Evolutionary conservation across 176 grass and related monocot genomes (phyloP).

Genomic region (Neostapfia colusana): DNA sequence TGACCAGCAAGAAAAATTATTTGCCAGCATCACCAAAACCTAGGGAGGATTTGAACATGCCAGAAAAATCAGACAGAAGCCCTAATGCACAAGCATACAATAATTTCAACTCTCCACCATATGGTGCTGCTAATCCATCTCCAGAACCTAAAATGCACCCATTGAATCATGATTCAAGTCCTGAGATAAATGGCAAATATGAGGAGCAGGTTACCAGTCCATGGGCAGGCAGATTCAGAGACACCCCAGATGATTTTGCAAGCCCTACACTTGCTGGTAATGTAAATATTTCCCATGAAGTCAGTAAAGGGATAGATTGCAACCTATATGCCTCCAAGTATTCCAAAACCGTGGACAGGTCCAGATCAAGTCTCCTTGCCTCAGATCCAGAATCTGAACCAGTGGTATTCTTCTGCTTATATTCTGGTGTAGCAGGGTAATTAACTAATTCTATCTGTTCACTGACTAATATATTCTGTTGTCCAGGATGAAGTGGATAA

Average conservation of each 20-base stretch:
- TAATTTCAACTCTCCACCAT: slow-evolving; percentile 31
- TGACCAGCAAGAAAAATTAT: slow-evolving; percentile 43
- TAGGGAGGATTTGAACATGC: slow-evolving; percentile 23
- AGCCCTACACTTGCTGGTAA: slow-evolving; percentile 74
- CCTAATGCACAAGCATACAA: slow-evolving; percentile 31
- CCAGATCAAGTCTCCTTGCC: slow-evolving; percentile 50
- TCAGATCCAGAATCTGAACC: slow-evolving; percentile 57
- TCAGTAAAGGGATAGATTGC: slow-evolving; percentile 47
- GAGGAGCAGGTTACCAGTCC: slow-evolving; percentile 41
- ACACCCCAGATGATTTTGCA: slow-evolving; percentile 47
- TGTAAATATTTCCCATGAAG: slow-evolving; percentile 44
- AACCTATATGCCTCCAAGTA: slow-evolving; percentile 41
- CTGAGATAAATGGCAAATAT: slow-evolving; percentile 41
- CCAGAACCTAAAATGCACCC: slow-evolving; percentile 44
- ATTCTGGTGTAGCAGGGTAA: slow-evolving; percentile 13
- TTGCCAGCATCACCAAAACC: slow-evolving; percentile 6
- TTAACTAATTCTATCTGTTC: not conserved
- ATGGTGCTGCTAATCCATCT: slow-evolving; percentile 40
- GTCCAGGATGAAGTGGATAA: slow-evolving; percentile 38
- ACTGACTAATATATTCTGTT: slow-evolving; percentile 27
- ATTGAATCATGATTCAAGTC: slow-evolving; percentile 43
- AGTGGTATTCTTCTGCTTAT: slow-evolving; percentile 58
- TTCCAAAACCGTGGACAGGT: slow-evolving; percentile 48
- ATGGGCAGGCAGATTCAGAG: slow-evolving; percentile 43
- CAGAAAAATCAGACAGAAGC: slow-evolving; percentile 46